A percentile compares a stretch with the other conserved stretches of the same genome.
Evolutionary conservation across 495 filamentous ascomycete genomes (phyloP).

Genomic region (Glutinoglossum americanum): DNA sequence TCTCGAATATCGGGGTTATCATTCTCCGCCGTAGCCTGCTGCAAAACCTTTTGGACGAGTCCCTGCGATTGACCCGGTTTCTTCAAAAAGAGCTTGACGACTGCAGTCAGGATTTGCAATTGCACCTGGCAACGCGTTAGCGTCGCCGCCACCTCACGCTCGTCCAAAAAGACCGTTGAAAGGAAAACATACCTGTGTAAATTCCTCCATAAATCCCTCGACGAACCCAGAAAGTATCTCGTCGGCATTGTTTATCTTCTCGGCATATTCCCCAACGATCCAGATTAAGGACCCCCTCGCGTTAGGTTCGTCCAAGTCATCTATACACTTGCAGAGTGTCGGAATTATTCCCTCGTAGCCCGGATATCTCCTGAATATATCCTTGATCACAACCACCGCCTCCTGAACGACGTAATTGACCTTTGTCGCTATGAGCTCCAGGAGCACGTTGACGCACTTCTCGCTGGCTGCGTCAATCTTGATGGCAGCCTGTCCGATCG

Average conservation of each 20-base stretch:
- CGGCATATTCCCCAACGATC: slow-evolving; percentile 97
- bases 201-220: slow-evolving; percentile 82
- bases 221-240: slow-evolving; percentile 75
- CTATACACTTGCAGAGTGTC: slow-evolving; percentile 86
- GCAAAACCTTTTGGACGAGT: slow-evolving; percentile 80
- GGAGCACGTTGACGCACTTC: slow-evolving; percentile 80
- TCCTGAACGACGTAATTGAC: slow-evolving; percentile 99
- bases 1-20: slow-evolving; percentile 96
- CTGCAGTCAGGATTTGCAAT: slow-evolving; percentile 84
- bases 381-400: slow-evolving; percentile 93
- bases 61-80: slow-evolving; percentile 74
- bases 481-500: slow-evolving; percentile 93
- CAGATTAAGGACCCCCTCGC: slow-evolving; percentile 84
- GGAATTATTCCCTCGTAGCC: slow-evolving; percentile 97
- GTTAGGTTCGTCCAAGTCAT: slow-evolving; percentile 88
- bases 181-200: slow-evolving; percentile 51
- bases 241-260: slow-evolving; percentile 94
- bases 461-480: slow-evolving; percentile 90
- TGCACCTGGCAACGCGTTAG: slow-evolving; percentile 41
- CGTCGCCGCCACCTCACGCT: not conserved
- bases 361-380: slow-evolving; percentile 93
- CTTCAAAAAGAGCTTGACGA: slow-evolving; percentile 94
- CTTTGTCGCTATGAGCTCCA: slow-evolving; percentile 89
- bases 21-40: slow-evolving; percentile 77
- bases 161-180: too few species aligned